A percentile compares a stretch with the other conserved stretches of the same genome.
phyloP scores from a whole-genome alignment of 768 basidiomycete species.

The Lentinula edodes region DNA sequence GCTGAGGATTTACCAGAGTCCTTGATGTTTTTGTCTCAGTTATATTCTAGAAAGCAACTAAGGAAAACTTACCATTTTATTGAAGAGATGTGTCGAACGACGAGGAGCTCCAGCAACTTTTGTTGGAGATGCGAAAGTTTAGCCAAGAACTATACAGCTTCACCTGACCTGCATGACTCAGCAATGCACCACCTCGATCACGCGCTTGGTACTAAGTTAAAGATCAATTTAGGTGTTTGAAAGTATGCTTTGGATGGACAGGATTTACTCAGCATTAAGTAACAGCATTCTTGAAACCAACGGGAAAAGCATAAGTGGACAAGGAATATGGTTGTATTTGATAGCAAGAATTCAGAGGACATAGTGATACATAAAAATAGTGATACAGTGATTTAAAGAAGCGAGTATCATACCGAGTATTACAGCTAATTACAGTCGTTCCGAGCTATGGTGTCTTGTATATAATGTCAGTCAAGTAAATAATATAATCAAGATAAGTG shows the following conservation, averaged over 20 bases:
- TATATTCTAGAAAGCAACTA: background rate
- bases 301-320: background rate
- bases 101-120: background rate
- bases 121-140: background rate
- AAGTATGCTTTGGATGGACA: no score
- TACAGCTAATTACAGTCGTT: no score
- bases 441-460: background rate
- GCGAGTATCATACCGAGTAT: no score
- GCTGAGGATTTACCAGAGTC: constrained; percentile 86
- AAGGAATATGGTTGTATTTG: background rate
- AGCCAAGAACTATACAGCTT: background rate
- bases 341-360: background rate
- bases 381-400: background rate
- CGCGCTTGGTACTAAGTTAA: no score
- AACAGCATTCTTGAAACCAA: no score
- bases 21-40: constrained; percentile 27
- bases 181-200: background rate
- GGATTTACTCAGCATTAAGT: no score
- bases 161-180: background rate
- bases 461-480: background rate
- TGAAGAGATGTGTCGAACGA: background rate
- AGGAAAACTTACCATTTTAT: constrained; percentile 1
- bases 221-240: background rate
- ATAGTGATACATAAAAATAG: background rate
- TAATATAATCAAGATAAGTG: background rate